These are phyloP conservation scores for Gypsophila paniculata DNA, from an alignment of 179 eudicot species.

Conservation along the genomic window DNA sequence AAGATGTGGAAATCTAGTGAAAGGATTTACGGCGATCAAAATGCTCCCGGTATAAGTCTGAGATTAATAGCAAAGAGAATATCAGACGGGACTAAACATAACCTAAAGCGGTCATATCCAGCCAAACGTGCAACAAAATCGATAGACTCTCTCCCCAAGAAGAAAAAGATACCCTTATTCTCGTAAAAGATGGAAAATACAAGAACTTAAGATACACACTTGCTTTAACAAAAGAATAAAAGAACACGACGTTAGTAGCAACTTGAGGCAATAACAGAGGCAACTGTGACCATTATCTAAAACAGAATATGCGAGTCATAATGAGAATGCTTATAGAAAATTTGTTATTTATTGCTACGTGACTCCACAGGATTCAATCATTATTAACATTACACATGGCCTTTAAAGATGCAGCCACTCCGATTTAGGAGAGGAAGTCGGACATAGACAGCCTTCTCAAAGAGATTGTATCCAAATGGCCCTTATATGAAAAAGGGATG, in stretches of 20 bases:
- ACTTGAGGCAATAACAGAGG: not conserved
- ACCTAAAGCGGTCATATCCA: not conserved
- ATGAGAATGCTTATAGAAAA: not conserved
- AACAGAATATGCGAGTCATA: not conserved
- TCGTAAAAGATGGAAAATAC: not conserved
- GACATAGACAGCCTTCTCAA: not conserved
- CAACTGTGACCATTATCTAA: not conserved
- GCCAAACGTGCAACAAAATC: not conserved
- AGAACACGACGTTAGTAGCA: not conserved
- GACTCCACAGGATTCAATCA: too few relatives aligned
- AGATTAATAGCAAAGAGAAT: constrained; percentile 16
- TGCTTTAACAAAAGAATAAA: not conserved
- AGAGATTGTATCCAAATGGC: not conserved
- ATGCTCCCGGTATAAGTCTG: constrained; percentile 99
- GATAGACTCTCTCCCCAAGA: not conserved
- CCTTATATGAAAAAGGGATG: not conserved
- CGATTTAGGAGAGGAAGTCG: not conserved
- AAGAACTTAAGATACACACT: constrained; percentile 2
- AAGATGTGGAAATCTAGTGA: constrained; percentile 95
- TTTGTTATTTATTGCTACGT: too few relatives aligned
- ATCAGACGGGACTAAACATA: constrained; percentile 12
- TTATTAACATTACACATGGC: too few relatives aligned
- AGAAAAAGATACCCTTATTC: not conserved
- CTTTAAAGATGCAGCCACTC: too few relatives aligned
- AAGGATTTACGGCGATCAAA: constrained; percentile 95